Conservation (phyloP, 257 asterid species). For the Cruciata laevipes region DNA sequence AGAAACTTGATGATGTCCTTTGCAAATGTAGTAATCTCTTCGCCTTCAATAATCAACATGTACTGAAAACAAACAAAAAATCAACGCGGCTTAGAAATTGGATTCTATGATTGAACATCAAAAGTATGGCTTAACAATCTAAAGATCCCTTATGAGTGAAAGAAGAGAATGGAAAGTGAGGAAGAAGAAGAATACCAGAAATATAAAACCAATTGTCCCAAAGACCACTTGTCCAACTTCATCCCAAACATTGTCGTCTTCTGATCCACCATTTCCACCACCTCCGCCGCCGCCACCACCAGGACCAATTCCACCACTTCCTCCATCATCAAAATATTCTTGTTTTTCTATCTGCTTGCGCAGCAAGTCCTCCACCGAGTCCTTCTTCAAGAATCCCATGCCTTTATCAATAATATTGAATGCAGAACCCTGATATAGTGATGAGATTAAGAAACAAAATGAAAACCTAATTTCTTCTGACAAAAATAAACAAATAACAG, state of each 20-base stretch:
- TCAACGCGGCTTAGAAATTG: not conserved
- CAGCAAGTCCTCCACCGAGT: constrained; percentile 60
- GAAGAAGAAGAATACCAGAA: constrained; percentile 38
- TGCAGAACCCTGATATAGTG: constrained; percentile 49
- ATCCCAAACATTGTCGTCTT: constrained; percentile 38
- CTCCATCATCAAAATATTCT: constrained; percentile 61
- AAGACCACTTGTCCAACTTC: constrained; percentile 51
- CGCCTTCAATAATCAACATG: constrained; percentile 45
- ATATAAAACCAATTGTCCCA: constrained; percentile 50
- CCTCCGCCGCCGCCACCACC: constrained; percentile 47
- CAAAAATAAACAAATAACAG: not conserved
- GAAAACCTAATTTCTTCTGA: not conserved
- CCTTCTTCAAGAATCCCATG: constrained; percentile 50
- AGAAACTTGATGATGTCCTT: constrained; percentile 49
- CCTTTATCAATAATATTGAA: constrained; percentile 57
- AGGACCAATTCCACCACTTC: constrained; percentile 38
- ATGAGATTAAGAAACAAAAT: not conserved
- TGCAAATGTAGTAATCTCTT: constrained; percentile 39
- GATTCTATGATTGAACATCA: not conserved
- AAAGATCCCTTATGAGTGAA: not conserved
- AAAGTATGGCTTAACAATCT: not conserved
- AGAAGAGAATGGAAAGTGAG: not conserved
- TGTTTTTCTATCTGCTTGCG: constrained; percentile 69
- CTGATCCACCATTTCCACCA: constrained; percentile 42
- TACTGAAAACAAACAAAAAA: not conserved